Conservation (phyloP, 306 rosid species). For the Cucurbita moschata region DNA sequence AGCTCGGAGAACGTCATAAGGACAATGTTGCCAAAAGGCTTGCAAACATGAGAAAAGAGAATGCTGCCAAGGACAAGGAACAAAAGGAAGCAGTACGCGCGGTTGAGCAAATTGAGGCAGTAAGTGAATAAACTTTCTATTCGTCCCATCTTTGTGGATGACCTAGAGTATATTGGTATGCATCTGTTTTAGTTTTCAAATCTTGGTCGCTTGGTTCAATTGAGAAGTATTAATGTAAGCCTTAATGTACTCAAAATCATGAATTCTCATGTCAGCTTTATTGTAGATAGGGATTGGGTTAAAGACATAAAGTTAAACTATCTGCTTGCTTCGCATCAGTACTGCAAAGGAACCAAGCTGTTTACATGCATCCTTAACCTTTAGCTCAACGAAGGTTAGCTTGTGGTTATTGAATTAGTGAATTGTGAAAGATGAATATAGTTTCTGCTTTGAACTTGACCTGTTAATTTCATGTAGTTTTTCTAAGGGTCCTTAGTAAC, state of each 20-base stretch:
- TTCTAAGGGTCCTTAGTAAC: not conserved
- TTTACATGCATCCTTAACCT: not conserved
- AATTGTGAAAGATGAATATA: not conserved
- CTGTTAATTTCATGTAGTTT: not conserved
- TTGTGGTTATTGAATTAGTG: not conserved
- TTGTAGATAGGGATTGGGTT: not conserved
- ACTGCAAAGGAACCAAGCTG: not conserved
- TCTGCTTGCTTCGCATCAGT: not conserved
- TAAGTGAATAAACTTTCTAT: slow-evolving; percentile 19
- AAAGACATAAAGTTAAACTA: not conserved
- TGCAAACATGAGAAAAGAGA: slow-evolving; percentile 75
- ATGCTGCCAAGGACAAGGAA: slow-evolving; percentile 74
- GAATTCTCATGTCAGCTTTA: not conserved
- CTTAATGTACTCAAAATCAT: not conserved
- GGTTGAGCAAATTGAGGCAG: slow-evolving; percentile 76
- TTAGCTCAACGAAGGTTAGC: not conserved
- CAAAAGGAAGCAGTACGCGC: slow-evolving; percentile 55
- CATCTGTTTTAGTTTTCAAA: not conserved
- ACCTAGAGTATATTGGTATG: not conserved
- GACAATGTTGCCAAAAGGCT: slow-evolving; percentile 76
- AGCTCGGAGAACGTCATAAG: slow-evolving; percentile 83
- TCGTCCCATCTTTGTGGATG: not conserved
- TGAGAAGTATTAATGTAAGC: not conserved
- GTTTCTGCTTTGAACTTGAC: not conserved
- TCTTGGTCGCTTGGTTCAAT: not conserved